Conservation (phyloP, 768 basidiomycete species). For the Clathrus columnatus region DNA sequence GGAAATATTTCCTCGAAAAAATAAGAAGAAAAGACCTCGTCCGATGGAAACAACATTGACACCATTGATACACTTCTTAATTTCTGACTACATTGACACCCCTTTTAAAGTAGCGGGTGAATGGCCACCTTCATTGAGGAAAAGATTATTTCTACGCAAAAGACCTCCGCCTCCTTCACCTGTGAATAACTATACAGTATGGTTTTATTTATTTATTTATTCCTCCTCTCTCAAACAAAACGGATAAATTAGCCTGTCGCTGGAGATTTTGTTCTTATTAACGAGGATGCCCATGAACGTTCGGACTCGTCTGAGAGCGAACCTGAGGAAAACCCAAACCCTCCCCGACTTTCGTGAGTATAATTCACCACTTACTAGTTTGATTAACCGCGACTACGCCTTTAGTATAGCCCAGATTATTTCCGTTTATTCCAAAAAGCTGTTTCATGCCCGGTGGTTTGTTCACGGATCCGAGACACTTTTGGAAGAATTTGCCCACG, state of each 20-base stretch:
- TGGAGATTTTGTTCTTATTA: conserved; percentile 54
- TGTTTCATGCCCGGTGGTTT: conserved; percentile 65
- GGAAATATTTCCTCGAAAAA: background rate
- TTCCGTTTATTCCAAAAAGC: conserved; percentile 36
- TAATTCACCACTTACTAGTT: conserved; percentile 25
- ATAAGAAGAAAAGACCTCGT: background rate
- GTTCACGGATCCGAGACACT: conserved; percentile 57
- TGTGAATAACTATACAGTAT: background rate
- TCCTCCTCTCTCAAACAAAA: background rate
- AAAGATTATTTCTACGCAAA: conserved; percentile 26
- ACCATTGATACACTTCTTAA: background rate
- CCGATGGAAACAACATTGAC: background rate
- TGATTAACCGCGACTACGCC: background rate
- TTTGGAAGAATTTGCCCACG: conserved; percentile 50
- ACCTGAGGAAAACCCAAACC: conserved; percentile 18
- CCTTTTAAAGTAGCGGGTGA: conserved; percentile 2
- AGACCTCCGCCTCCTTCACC: background rate
- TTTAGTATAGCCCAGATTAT: conserved; percentile 38
- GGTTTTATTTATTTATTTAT: conserved; percentile 2
- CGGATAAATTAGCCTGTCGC: conserved; percentile 23
- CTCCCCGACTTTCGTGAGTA: conserved; percentile 26
- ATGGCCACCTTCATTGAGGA: conserved; percentile 21
- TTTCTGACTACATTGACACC: background rate
- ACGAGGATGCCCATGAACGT: conserved; percentile 26
- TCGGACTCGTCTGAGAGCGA: conserved; percentile 10